These are phyloP conservation scores for Arthroderma sp. DNA, from an alignment of 2,329 filamentous ascomycete genomes.

Conservation along the genomic window DNA sequence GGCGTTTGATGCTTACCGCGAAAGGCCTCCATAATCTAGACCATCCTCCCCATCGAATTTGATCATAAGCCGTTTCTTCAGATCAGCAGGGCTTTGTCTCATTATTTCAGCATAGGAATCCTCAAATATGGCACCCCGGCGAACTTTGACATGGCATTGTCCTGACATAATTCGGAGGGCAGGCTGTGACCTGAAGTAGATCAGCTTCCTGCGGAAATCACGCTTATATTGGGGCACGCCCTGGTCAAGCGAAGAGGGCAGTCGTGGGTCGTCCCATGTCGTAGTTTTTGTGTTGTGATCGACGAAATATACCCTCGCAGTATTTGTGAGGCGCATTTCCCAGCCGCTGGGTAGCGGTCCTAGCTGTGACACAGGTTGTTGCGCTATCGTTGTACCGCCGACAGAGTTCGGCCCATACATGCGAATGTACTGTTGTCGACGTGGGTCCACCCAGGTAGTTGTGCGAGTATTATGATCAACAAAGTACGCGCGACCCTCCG, in stretches of 20 bases:
- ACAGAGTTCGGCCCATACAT: conserved; percentile 87
- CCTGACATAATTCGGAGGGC: conserved; percentile 89
- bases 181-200: conserved; percentile 97
- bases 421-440: conserved; percentile 92
- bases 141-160: conserved; percentile 96
- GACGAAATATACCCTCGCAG: conserved; percentile 94
- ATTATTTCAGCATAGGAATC: conserved; percentile 98
- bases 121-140: conserved; percentile 93
- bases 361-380: conserved; percentile 92
- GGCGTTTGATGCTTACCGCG: conserved; percentile 39
- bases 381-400: conserved; percentile 63
- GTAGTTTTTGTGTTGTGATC: conserved; percentile 99
- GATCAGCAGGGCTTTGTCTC: conserved; percentile 81
- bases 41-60: conserved; percentile 99
- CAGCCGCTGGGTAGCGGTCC: conserved; percentile 91
- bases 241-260: conserved; percentile 92
- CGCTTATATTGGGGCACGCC: conserved; percentile 99
- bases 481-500: conserved; percentile 89
- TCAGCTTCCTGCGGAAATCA: conserved; percentile 93
- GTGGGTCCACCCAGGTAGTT: conserved; percentile 95
- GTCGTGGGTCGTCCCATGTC: conserved; percentile 92
- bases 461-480: conserved; percentile 97
- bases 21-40: conserved; percentile 93
- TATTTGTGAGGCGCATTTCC: conserved; percentile 99
- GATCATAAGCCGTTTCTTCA: conserved; percentile 99